Evolutionary conservation across 306 rosid species (phyloP), one percentile per base, ranked within the genome.

Genomic region (Ammopiptanthus mongolicus): DNA sequence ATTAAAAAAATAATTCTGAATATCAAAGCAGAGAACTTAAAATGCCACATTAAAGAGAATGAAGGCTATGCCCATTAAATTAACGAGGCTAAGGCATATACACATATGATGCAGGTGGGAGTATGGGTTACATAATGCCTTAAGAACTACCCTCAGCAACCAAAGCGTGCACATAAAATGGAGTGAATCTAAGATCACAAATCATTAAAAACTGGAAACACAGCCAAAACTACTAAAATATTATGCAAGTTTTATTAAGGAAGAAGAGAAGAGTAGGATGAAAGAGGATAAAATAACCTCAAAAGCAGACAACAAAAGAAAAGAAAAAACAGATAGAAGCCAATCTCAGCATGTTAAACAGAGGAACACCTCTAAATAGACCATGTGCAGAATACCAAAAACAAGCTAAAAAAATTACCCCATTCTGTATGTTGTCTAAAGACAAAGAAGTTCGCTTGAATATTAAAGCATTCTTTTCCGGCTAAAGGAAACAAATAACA

Each of bases 21-120:
- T 47, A 68, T 42, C 76, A 63, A 69, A 29, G 75, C 14, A 57
- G 46, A 59, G 44, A 76, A 11, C 12, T 29, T 5, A 51, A 80
- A 67, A 62, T 73, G 70, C 71, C 9, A 62, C 39, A 46, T 61
- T 19, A 34, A 55, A 60, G 56, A 76, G 23, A 65, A 65, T 8
- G 11, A 66, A 71, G 22, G 56, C 73, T 18, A 50, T 44, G 29
- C 62, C 3, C 8, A 1, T 47, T 34, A 56, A 37, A 71, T 11
- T 48, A 33, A 65, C 39, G 2, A 4, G 36, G 23, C 46, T 34
- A 42, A 41, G n/a, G 15, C 46, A 52, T 14, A 63, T 33, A 19
- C 67, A 62, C 29, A 21, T 19, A 62, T 6, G 58, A 65, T 29
- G 65, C 57, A 63, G 57, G 69, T 29, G 22, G 36, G 36, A 36